These are phyloP conservation scores for Crithidia acanthocephali DNA, from an alignment of 208 protist genomes.

Conservation along the genomic window DNA sequence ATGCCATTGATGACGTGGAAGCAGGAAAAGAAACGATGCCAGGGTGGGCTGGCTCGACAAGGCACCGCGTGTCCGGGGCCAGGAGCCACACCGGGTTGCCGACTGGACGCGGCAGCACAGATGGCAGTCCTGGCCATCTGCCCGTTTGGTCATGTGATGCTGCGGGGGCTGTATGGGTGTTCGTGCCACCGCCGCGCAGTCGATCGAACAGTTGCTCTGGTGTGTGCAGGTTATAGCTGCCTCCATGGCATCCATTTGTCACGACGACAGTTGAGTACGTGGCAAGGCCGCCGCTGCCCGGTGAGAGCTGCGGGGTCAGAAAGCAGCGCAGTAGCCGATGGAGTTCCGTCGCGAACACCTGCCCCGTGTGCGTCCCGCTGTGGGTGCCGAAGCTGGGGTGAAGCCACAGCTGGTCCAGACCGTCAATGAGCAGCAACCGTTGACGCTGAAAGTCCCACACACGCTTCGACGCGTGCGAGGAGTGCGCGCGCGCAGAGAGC, in stretches of 20 bases:
- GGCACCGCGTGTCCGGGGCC: constrained; percentile 24
- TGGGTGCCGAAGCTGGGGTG: constrained; percentile 27
- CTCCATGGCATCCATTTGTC: constrained; percentile 25
- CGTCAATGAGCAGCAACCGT: constrained; percentile 26
- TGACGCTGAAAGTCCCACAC: constrained; percentile 25
- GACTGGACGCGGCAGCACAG: constrained; percentile 12
- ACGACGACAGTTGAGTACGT: constrained; percentile 23
- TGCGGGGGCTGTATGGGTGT: not conserved
- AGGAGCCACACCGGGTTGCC: constrained; percentile 21
- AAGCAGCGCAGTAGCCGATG: constrained; percentile 40
- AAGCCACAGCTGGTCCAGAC: constrained; percentile 30
- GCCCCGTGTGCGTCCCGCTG: constrained; percentile 34
- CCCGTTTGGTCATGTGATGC: not conserved
- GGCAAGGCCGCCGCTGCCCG: not conserved
- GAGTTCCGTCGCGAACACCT: constrained; percentile 47
- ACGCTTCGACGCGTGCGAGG: not conserved
- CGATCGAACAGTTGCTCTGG: constrained; percentile 10
- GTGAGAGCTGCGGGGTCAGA: constrained; percentile 15
- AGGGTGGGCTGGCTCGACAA: constrained; percentile 27
- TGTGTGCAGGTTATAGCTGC: not conserved
- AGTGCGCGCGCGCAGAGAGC: not conserved
- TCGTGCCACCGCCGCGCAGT: not conserved
- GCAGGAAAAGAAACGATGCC: constrained; percentile 12
- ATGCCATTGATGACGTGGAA: not conserved
- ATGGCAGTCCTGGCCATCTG: not conserved